A percentile compares a stretch with the other conserved stretches of the same genome.
Evolutionary conservation across 768 basidiomycete genomes (phyloP).

Genomic region (Cyclocybe aegerita): DNA sequence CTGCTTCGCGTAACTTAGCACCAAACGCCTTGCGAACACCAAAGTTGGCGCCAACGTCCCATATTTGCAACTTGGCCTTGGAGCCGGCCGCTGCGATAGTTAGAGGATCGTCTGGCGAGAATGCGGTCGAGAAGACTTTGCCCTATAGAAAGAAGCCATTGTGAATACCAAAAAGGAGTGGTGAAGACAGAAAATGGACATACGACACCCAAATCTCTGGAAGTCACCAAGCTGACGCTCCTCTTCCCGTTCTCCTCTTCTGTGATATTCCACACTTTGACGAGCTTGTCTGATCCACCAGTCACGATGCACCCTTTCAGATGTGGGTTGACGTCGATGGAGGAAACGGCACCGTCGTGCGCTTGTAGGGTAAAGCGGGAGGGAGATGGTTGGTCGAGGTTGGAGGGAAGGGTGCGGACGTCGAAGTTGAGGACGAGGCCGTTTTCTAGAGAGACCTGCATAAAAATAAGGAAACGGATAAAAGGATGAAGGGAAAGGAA

Average conservation of each 20-base stretch:
- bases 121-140: conserved; percentile 90
- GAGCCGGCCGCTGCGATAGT: conserved; percentile 94
- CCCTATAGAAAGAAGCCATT: conserved; percentile 52
- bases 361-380: conserved; percentile 89
- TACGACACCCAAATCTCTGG: conserved; percentile 90
- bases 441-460: conserved; percentile 90
- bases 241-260: conserved; percentile 61
- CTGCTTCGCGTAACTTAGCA: conserved; percentile 71
- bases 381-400: conserved; percentile 61
- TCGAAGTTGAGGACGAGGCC: conserved; percentile 93
- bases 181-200: conserved; percentile 22
- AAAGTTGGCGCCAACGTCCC: conserved; percentile 87
- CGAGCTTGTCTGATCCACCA: conserved; percentile 91
- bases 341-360: conserved; percentile 88
- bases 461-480: background rate
- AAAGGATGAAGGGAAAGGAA: background rate
- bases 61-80: conserved; percentile 90
- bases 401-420: conserved; percentile 75
- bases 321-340: conserved; percentile 88
- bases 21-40: conserved; percentile 85
- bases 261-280: conserved; percentile 93
- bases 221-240: conserved; percentile 80
- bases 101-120: conserved; percentile 93
- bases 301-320: conserved; percentile 90
- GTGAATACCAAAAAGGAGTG: background rate